Evolutionary conservation across 2,329 filamentous ascomycete genomes (phyloP), one percentile per base, ranked within the genome.

Genomic region (Macrophomina tecta): DNA sequence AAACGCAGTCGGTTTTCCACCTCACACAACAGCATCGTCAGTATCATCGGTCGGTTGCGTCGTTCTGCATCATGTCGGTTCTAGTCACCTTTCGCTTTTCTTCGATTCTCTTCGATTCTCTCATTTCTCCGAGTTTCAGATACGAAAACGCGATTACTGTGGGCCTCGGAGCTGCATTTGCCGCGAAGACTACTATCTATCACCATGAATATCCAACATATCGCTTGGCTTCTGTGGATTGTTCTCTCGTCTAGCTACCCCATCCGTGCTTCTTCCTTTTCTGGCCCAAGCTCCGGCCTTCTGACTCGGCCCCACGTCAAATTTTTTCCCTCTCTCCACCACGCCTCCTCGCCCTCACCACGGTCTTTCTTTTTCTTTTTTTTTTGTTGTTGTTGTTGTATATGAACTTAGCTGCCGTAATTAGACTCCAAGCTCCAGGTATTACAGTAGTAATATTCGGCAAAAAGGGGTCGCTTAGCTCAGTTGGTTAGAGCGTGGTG

Each of bases 401-500:
- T 36, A 60, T 60, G 23, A 32, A 0, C 3, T 7, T 6, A n/a
- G 1, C 12, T 7, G 16, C 1, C 28, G 14, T 18, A 1, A 1
- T 5, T 11, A 7, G 4, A 9, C 3, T 4, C 5, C 28, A 48
- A 46, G 14, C 34, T n/a, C 14, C 40, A 60, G 40, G 8, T 12
- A 23, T 18, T 45, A 30, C 16, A 60, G 28, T 11, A 1, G 8
- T 58, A 23, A 30, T 32, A 9, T 1, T 40, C 36, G 56, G 23
- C 1, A 45, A 16, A 40, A 34, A 58, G 30, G 30, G 67, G 63
- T 66, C 67, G 63, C 52, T 66, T 68, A 66, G 67, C 68, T 68
- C 62, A 69, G 68, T 69, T 68, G 68, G 68, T 69, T 69, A 69
- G 66, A 69, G 66, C 68, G 68, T 69, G 68, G 68, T 69, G 66